phyloP scores from a whole-genome alignment of 2,329 filamentous ascomycete species.

The Monilinia aucupariae region DNA sequence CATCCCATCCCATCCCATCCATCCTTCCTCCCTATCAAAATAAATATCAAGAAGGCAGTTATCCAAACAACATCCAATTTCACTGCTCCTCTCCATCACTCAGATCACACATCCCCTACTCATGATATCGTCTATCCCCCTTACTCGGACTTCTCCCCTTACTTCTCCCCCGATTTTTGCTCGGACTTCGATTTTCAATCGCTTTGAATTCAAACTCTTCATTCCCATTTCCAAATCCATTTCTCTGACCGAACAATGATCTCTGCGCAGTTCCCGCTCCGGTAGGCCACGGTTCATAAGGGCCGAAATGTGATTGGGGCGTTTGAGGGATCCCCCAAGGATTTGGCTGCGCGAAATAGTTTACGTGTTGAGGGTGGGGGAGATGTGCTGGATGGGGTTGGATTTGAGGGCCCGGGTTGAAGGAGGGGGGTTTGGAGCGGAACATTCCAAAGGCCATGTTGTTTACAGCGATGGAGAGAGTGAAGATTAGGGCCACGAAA shows the following conservation, averaged over 20 bases:
- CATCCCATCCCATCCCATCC: not conserved
- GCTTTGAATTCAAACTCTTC: not conserved
- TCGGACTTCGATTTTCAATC: constrained; percentile 27
- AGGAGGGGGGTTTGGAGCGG: constrained; percentile 25
- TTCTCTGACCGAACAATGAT: not conserved
- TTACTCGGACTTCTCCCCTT: constrained; percentile 29
- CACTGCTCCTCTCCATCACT: not conserved
- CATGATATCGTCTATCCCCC: constrained; percentile 21
- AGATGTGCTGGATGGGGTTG: constrained; percentile 25
- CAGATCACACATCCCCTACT: not conserved
- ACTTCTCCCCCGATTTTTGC: constrained; percentile 24
- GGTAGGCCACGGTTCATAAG: constrained; percentile 22
- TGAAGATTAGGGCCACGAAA: constrained; percentile 47
- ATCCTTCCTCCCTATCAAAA: not conserved
- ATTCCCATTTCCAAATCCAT: not conserved
- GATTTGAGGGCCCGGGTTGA: constrained; percentile 28
- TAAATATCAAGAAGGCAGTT: not conserved
- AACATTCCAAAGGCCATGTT: constrained; percentile 43
- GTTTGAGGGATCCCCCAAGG: constrained; percentile 26
- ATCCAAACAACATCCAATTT: not conserved
- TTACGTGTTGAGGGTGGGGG: constrained; percentile 22
- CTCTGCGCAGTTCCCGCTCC: not conserved
- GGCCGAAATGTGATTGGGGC: constrained; percentile 18
- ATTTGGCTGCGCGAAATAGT: constrained; percentile 5
- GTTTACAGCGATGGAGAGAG: constrained; percentile 46